Base-by-base conservation (phyloP, 495 filamentous ascomycete genomes). In the Podospora anserina region DNA sequence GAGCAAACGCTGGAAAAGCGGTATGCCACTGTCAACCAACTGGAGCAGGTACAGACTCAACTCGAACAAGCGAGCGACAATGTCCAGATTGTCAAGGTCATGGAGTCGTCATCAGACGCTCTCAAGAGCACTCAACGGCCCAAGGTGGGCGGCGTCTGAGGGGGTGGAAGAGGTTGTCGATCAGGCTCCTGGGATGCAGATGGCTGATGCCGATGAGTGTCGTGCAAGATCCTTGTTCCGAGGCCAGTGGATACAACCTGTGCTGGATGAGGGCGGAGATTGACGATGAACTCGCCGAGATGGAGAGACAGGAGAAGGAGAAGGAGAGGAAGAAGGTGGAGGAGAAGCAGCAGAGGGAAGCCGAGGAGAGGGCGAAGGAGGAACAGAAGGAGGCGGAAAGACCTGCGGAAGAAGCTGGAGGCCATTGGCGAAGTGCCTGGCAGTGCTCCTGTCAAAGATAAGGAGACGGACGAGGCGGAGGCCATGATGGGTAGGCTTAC, bases 1-100 rank as follows among this genome's bases (percentile, higher is more conserved):
- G 92, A 96, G 74, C 81, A 85, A 7, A 89, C 86, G 44, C 83
- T 98, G 0, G 80, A 84, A 19, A 85, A 88, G 62, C 88, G 92
- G 3, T 83, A 88, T 26, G 88, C 88, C 11, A 90, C 89, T 0
- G 83, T 95, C 1, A 78, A 78, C n/a, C 93, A 97, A 77, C 82
- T 97, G 0, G 92, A 97, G 77, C 88, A 91, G 59, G 88, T 97
- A 0, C 90, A 90, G 64, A 75, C 80, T 9, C 90, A 89, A 72
- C 93, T 99, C 65, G 89, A 97, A 77, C 89, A 93, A 77, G 96
- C 95, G 1, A 83, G 87, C 2, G 91, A 91, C 72, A 92, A 97
- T 63, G 86, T 96, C 19, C 88, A 91, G 66, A 83, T 97, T 19
- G 85, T 97, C 2, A 82, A 82, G 64, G 89, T 92, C 11, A 94